A percentile compares a stretch with the other conserved stretches of the same genome.
Evolutionary conservation across 2,329 filamentous ascomycete genomes (phyloP).

Genomic region (Diaporthe citri): DNA sequence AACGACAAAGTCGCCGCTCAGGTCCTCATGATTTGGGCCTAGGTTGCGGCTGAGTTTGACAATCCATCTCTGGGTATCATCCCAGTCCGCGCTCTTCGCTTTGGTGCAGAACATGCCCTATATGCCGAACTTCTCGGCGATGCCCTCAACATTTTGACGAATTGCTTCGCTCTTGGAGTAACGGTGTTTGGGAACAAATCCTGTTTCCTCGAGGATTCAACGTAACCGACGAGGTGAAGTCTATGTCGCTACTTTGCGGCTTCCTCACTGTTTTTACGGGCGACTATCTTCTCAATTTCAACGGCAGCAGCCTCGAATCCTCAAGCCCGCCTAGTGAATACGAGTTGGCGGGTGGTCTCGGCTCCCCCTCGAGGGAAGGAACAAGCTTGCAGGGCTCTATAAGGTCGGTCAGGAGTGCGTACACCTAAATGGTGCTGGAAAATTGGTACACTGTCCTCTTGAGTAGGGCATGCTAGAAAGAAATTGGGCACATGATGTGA

Average conservation of each 20-base stretch:
- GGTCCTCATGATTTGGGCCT: neutral
- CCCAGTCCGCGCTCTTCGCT: neutral
- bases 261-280: too few relatives aligned
- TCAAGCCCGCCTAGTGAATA: neutral
- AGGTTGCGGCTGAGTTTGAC: constrained; percentile 1
- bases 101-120: neutral
- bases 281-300: too few relatives aligned
- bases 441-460: neutral
- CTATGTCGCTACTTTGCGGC: too few relatives aligned
- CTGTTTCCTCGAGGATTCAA: neutral
- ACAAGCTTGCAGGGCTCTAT: neutral
- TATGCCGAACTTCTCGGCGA: neutral
- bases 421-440: neutral
- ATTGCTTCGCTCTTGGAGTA: neutral
- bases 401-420: neutral
- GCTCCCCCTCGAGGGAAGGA: neutral
- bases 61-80: neutral
- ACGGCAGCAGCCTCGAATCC: too few relatives aligned
- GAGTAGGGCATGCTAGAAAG: neutral
- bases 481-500: neutral
- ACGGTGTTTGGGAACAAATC: neutral
- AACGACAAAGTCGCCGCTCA: neutral
- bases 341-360: neutral
- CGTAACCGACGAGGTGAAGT: too few relatives aligned
- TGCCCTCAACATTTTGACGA: neutral